Evolutionary conservation across 441 rosid species (phyloP).

Genomic region (Pelargonium australe): DNA sequence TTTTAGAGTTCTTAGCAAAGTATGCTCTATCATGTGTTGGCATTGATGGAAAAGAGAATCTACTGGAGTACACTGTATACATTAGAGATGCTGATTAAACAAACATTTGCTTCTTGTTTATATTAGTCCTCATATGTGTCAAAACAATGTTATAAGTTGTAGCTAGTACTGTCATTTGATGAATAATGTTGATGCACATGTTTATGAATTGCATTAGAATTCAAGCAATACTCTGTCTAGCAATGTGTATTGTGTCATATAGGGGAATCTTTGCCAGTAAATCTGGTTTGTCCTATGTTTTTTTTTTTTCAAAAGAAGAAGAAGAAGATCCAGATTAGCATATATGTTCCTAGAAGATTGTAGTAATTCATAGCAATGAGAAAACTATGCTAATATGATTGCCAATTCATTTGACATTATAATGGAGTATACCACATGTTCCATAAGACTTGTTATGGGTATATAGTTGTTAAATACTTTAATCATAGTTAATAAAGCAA

Average conservation of each 20-base stretch:
- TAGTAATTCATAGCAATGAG: neutral
- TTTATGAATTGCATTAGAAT: neutral
- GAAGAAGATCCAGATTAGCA: neutral
- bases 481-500: neutral
- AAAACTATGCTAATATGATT: neutral
- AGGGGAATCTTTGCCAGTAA: neutral
- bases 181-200: neutral
- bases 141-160: neutral
- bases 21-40: neutral
- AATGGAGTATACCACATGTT: neutral
- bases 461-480: conserved; percentile 2
- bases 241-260: neutral
- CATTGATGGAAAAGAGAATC: neutral
- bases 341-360: neutral
- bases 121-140: neutral
- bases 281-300: neutral
- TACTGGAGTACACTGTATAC: neutral
- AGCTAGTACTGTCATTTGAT: neutral
- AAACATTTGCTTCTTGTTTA: neutral
- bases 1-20: neutral
- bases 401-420: neutral
- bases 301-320: too few relatives aligned
- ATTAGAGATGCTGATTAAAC: neutral
- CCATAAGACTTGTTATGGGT: conserved; percentile 4
- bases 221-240: neutral